phyloP scores from a whole-genome alignment of 23 red algal species.

The Rhodosorus marinus region DNA sequence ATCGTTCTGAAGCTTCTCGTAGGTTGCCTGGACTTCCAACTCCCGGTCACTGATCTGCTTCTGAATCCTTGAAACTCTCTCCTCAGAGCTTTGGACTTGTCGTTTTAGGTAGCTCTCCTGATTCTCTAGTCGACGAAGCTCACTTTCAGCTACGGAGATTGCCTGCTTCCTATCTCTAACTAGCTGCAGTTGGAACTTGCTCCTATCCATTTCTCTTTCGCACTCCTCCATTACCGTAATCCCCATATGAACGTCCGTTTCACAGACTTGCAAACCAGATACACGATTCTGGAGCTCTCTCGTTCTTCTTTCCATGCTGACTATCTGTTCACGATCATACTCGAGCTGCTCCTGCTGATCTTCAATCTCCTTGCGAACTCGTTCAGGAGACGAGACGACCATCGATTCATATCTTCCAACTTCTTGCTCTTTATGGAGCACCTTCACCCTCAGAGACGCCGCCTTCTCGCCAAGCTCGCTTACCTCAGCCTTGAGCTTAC shows the following conservation, averaged over 20 bases:
- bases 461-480: slow-evolving; percentile 22
- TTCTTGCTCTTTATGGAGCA: slow-evolving; percentile 29
- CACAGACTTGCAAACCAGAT: slow-evolving; percentile 13
- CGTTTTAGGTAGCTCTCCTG: slow-evolving; percentile 19
- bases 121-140: slow-evolving; percentile 18
- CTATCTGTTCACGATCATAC: slow-evolving; percentile 21
- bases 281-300: slow-evolving; percentile 4
- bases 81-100: slow-evolving; percentile 25
- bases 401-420: slow-evolving; percentile 20
- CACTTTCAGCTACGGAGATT: slow-evolving; percentile 25
- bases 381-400: slow-evolving; percentile 73
- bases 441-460: slow-evolving; percentile 11
- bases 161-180: slow-evolving; percentile 12
- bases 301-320: slow-evolving; percentile 13
- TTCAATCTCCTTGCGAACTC: slow-evolving; percentile 49
- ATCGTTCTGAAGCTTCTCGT: slow-evolving; percentile 2
- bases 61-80: slow-evolving; percentile 31
- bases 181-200: slow-evolving; percentile 7
- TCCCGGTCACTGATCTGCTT: slow-evolving; percentile 24
- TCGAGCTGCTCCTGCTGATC: slow-evolving; percentile 39
- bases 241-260: slow-evolving; percentile 9
- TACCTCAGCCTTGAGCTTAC: slow-evolving; percentile 34
- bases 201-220: slow-evolving; percentile 11
- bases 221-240: slow-evolving; percentile 15
- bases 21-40: slow-evolving; percentile 1